A percentile compares a stretch with the other conserved stretches of the same genome.
These are phyloP conservation scores for Viola odorata DNA, from an alignment of 345 rosid genomes.

Conservation along the genomic window DNA sequence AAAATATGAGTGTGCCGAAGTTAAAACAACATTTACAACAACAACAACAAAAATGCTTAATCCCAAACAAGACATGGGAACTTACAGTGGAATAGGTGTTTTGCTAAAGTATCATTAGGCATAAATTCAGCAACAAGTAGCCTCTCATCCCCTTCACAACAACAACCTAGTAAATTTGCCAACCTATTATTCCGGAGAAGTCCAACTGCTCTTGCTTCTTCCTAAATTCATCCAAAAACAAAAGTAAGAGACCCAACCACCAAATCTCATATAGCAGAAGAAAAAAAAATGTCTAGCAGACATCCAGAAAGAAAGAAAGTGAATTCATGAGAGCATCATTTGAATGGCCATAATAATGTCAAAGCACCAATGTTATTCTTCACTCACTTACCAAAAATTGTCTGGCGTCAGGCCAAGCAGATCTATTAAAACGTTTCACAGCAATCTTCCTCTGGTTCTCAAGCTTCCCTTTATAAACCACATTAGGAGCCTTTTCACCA, in stretches of 20 bases:
- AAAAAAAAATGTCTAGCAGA: too few species aligned
- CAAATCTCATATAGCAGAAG: too few species aligned
- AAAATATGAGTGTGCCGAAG: not conserved
- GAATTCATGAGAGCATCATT: not conserved
- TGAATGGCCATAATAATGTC: not conserved
- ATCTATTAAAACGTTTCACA: conserved; percentile 39
- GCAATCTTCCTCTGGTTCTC: conserved; percentile 36
- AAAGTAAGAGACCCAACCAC: not conserved
- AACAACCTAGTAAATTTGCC: conserved; percentile 44
- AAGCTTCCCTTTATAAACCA: conserved; percentile 41
- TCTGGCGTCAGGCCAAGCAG: conserved; percentile 41
- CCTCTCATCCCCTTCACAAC: conserved; percentile 46
- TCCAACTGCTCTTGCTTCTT: conserved; percentile 45
- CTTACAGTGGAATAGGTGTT: conserved; percentile 48
- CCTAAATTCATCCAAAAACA: conserved; percentile 20
- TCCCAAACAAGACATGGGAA: not conserved
- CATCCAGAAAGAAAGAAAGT: not conserved
- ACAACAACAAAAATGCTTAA: not conserved
- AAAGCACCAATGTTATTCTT: not conserved
- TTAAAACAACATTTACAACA: not conserved
- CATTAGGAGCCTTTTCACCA: conserved; percentile 43
- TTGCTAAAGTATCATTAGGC: conserved; percentile 46
- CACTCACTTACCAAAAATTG: conserved; percentile 34
- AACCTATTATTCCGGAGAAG: conserved; percentile 39
- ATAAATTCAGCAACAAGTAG: conserved; percentile 39